Evolutionary conservation across 2,329 filamentous ascomycete species (phyloP), one percentile per base, ranked within the genome.

Genomic region (Sporothrix dimorphospora): DNA sequence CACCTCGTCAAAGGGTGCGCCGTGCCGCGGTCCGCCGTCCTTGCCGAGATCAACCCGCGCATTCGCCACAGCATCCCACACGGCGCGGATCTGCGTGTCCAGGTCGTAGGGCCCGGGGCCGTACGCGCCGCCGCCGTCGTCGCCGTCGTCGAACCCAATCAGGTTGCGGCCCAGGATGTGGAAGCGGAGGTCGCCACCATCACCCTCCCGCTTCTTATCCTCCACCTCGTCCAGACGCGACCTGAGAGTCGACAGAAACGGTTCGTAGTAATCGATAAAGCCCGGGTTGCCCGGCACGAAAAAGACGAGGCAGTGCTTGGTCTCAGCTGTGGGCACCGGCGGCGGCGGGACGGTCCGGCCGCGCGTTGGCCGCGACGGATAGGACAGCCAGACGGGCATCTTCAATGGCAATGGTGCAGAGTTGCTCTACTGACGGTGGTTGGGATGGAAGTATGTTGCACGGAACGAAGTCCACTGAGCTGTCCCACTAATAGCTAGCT

Each of bases 251-350:
- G 82, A 82, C 12, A 94, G 83, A 79, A 94, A 95, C 49, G 87
- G 84, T 72, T 81, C 82, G 80, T 95, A 95, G 84, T 92, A 95
- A 71, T 86, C 87, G 68, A 94, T 87, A 21, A 94, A 83, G 5
- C 92, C 92, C 5, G 92, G 92, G 75, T 95, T 95, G 24, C 92
- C 92, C 38, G 91, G 88, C 53, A 95, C 85, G 80, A 93, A 91
- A 82, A 89, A 94, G 75, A 94, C 82, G 67, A 94, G 86, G 73
- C 69, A 72, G 14, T 75, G 72, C 63, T 74, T 74, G 3, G 69
- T 57, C 4, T 30, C 7, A 14, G 68, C 19, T 0, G 40, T n/a
- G 12, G 38, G 47, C 24, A 53, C 16, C 51, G 30, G 24, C n/a
- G 45, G 49, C 7, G 61, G 9, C 49, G 4, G 24, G 8, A 24